Evolutionary conservation across 2,329 filamentous ascomycete genomes (phyloP).

Genomic region (Botrytis medusae): DNA sequence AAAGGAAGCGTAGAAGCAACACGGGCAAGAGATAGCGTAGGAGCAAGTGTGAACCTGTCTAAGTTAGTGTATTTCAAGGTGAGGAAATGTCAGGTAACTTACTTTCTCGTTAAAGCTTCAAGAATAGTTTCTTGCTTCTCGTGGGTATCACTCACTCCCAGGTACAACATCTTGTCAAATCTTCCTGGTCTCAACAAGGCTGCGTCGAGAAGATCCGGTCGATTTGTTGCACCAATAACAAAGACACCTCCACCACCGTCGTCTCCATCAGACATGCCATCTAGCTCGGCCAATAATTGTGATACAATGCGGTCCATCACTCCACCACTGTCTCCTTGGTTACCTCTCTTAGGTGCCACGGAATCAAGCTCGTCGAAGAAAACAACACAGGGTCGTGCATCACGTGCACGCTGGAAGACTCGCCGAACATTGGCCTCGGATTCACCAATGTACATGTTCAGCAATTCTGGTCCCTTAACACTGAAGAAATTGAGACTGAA

Average conservation of each 20-base stretch:
- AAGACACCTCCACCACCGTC: constrained; percentile 83
- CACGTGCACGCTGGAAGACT: constrained; percentile 83
- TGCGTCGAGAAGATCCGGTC: constrained; percentile 88
- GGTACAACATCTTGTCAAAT: constrained; percentile 98
- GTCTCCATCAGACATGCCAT: constrained; percentile 94
- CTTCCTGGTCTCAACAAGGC: constrained; percentile 84
- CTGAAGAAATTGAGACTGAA: constrained; percentile 95
- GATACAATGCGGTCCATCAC: constrained; percentile 98
- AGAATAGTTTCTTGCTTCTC: constrained; percentile 94
- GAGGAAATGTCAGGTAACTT: constrained; percentile 41
- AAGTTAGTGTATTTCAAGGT: constrained; percentile 25
- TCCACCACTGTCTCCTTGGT: constrained; percentile 94
- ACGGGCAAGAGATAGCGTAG: constrained; percentile 69
- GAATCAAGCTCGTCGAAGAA: constrained; percentile 94
- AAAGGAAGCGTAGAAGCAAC: constrained; percentile 81
- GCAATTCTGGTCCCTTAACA: constrained; percentile 85
- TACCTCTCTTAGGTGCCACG: constrained; percentile 92
- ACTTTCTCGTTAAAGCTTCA: constrained; percentile 93
- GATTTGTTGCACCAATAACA: constrained; percentile 93
- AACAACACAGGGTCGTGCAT: constrained; percentile 83
- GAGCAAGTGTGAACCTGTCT: constrained; percentile 79
- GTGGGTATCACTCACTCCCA: constrained; percentile 94
- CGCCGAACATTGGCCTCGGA: constrained; percentile 88
- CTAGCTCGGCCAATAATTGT: constrained; percentile 89
- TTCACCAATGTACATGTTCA: constrained; percentile 97